Base-by-base conservation (phyloP, 352 stramenopile genomes). In the Phytophthora syringae region DNA sequence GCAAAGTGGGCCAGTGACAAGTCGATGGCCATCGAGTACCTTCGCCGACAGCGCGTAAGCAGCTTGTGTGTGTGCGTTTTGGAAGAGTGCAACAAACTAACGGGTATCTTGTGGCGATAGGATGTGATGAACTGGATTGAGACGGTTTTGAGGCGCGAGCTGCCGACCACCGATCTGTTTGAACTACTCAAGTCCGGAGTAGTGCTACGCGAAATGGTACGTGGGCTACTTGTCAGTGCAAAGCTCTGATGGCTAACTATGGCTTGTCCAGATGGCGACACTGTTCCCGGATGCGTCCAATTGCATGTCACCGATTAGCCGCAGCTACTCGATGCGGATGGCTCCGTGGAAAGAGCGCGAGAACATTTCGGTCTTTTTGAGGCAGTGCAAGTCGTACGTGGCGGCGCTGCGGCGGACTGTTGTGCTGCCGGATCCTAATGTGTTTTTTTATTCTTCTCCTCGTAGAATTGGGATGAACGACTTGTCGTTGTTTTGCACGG, bases 281-380 rank as follows among this genome's bases (percentile, higher is more conserved):
- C 64, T 93, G 5, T 91, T 88, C 27, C 86, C 86, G 9, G 69
- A 82, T 9, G 57, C 58, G 13, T 79, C 69, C 28, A 76, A 82
- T 37, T 80, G 73, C 15, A 74, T 77, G 25, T 90, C 80, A n/a
- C 84, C 82, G 0, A 93, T 91, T 69, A 93, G 80, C 34, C 84
- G 86, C 20, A 88, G 77, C 6, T 94, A 93, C 74, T 82, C 72
- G 24, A 64, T 64, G 28, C 73, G 70, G 25, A 89, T 93, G 83
- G 86, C 86, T 25, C 84, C 86, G 28, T 94, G 86, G 86, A 94
- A 93, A 54, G 86, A 94, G 55, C 72, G 86, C 4, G 86, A 94
- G 54, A 93, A 94, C 52, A 94, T 93, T 42, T 88, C 84, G 0
- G 74, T 94, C 27, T 94, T 93, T 54, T 75, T 94, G 42, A 79